These are phyloP conservation scores for Trifolium dubium DNA, from an alignment of 306 rosid genomes.

Conservation along the genomic window DNA sequence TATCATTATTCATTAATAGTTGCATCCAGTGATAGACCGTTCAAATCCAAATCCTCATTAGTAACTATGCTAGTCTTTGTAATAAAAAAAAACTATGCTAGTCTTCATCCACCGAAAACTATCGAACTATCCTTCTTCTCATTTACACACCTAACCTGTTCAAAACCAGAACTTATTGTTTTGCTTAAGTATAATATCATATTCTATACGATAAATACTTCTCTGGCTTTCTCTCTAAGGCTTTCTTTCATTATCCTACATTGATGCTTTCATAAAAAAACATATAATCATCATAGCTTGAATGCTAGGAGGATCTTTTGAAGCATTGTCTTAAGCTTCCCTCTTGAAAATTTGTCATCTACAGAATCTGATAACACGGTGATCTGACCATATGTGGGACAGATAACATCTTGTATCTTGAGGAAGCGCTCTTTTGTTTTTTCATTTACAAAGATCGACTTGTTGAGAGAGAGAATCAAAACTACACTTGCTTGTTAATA, in stretches of 20 bases:
- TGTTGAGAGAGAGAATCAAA: background rate
- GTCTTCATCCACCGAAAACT: background rate
- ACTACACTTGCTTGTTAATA: background rate
- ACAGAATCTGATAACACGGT: background rate
- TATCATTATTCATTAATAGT: background rate
- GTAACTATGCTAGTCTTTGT: too few species aligned
- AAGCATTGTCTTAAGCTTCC: conserved; percentile 17
- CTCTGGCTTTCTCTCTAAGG: background rate
- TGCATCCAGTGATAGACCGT: background rate
- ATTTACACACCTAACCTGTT: background rate
- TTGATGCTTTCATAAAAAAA: background rate
- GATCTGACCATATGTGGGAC: background rate
- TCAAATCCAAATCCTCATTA: conserved; percentile 7
- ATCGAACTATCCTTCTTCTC: background rate
- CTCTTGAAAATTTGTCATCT: background rate
- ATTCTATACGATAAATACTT: background rate
- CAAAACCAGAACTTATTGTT: too few species aligned
- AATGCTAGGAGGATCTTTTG: conserved; percentile 10
- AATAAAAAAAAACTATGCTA: too few species aligned
- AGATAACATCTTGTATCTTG: conserved; percentile 1
- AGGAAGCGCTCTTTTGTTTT: background rate
- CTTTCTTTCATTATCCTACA: background rate
- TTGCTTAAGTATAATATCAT: background rate
- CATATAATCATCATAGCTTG: conserved; percentile 2
- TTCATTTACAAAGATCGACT: background rate